Conservation (phyloP, 352 stramenopile genomes). For the Pythium phragmitis region DNA sequence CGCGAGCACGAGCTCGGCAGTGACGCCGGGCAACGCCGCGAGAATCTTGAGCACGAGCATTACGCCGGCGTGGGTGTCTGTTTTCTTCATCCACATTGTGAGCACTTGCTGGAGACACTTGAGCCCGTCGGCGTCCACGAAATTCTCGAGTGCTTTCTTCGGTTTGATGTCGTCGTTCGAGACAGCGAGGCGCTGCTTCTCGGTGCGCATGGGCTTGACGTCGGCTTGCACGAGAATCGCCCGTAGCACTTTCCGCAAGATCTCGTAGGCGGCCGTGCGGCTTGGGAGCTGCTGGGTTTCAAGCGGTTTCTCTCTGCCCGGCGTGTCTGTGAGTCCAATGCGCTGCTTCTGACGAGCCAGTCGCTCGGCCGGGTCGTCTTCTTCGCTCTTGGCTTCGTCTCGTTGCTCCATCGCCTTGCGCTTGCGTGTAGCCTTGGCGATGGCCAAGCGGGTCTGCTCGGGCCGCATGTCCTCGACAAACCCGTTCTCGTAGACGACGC, state of each 20-base stretch:
- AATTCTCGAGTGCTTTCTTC: slow-evolving; percentile 52
- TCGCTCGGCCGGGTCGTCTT: slow-evolving; percentile 27
- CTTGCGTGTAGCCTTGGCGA: slow-evolving; percentile 23
- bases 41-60: slow-evolving; percentile 62
- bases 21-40: slow-evolving; percentile 52
- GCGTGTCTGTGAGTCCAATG: slow-evolving; percentile 16
- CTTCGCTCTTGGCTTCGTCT: slow-evolving; percentile 6
- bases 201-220: slow-evolving; percentile 40
- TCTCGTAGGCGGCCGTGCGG: slow-evolving; percentile 42
- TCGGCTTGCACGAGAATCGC: slow-evolving; percentile 56
- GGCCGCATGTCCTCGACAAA: slow-evolving; percentile 46
- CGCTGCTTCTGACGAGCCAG: slow-evolving; percentile 15
- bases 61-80: slow-evolving; percentile 39
- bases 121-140: slow-evolving; percentile 64
- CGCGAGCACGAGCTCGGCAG: slow-evolving; percentile 44
- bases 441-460: slow-evolving; percentile 34
- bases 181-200: slow-evolving; percentile 57
- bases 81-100: slow-evolving; percentile 47
- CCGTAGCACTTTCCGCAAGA: slow-evolving; percentile 47
- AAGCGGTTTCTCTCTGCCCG: slow-evolving; percentile 29
- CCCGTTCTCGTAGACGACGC: slow-evolving; percentile 45
- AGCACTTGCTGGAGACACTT: slow-evolving; percentile 50
- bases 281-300: slow-evolving; percentile 50
- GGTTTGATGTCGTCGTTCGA: slow-evolving; percentile 66
- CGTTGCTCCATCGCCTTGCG: slow-evolving; percentile 2